Conservation (phyloP, 129 eudicot genomes). For the Logfia minima region DNA sequence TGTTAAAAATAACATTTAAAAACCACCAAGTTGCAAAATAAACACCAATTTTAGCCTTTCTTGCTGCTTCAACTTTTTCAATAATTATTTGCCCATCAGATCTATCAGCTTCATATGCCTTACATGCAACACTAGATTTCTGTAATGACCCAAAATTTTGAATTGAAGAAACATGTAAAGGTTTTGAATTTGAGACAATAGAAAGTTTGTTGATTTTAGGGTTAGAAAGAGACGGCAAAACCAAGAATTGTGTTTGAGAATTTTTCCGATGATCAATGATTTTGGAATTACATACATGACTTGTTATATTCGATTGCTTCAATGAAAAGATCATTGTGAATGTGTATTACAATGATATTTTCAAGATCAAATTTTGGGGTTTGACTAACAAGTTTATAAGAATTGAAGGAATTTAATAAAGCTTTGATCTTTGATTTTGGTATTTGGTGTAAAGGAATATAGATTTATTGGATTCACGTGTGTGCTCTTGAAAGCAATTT, state of each 20-base stretch:
- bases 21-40: constrained; percentile 77
- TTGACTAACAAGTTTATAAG: not conserved
- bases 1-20: constrained; percentile 60
- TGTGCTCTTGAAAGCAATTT: not conserved
- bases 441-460: not conserved
- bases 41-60: constrained; percentile 52
- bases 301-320: constrained; percentile 40
- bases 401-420: not conserved
- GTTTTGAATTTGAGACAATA: constrained; percentile 29
- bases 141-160: constrained; percentile 30
- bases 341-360: not conserved
- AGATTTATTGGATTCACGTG: constrained; percentile 19
- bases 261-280: constrained; percentile 29
- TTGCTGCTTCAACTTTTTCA: constrained; percentile 42
- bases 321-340: constrained; percentile 47
- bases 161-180: constrained; percentile 36
- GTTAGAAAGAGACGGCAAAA: constrained; percentile 28
- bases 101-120: constrained; percentile 59
- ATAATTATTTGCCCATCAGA: constrained; percentile 28
- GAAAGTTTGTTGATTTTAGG: constrained; percentile 22
- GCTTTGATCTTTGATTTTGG: constrained; percentile 19
- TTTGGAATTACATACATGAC: constrained; percentile 21
- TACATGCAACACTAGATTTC: constrained; percentile 28
- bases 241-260: constrained; percentile 23
- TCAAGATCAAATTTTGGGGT: constrained; percentile 4